These are phyloP conservation scores for Trypanosoma mega DNA, from an alignment of 208 protist genomes.

Conservation along the genomic window DNA sequence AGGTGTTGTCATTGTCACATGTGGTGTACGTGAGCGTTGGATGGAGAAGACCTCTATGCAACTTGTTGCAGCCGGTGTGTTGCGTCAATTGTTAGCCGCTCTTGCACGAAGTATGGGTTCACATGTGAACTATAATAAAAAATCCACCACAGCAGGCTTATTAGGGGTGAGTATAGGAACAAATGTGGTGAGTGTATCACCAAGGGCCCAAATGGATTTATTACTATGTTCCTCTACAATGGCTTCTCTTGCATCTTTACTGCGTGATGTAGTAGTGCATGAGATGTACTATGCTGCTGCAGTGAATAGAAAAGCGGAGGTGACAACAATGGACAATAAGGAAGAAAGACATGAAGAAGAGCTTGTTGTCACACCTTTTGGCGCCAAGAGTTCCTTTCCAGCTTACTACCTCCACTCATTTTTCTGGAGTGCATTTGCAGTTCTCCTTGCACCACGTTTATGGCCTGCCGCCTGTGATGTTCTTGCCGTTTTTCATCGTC, in stretches of 20 bases:
- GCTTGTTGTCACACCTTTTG: constrained; percentile 14
- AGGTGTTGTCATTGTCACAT: constrained; percentile 7
- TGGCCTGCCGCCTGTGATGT: constrained; percentile 25
- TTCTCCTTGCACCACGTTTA: constrained; percentile 12
- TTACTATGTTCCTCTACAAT: constrained; percentile 11
- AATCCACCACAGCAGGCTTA: no score
- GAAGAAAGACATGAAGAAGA: constrained; percentile 14
- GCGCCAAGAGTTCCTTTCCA: constrained; percentile 22
- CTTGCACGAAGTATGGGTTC: background rate
- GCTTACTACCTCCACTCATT: constrained; percentile 16
- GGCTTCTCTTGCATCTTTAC: constrained; percentile 17
- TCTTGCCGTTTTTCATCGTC: constrained; percentile 27
- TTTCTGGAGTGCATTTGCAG: constrained; percentile 28
- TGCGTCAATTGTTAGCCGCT: constrained; percentile 5
- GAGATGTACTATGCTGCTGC: constrained; percentile 20
- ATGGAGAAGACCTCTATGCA: constrained; percentile 29
- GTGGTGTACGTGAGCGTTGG: constrained; percentile 16
- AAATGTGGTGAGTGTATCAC: background rate
- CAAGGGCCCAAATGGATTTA: background rate
- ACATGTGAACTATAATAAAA: background rate
- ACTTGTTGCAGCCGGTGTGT: constrained; percentile 12
- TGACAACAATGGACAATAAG: no score
- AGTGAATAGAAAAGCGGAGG: background rate
- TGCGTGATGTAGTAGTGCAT: constrained; percentile 27
- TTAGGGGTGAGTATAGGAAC: no score